Evolutionary conservation across 768 basidiomycete genomes (phyloP), one percentile per base, ranked within the genome.

Genomic region (Amanita pseudoporphyria): DNA sequence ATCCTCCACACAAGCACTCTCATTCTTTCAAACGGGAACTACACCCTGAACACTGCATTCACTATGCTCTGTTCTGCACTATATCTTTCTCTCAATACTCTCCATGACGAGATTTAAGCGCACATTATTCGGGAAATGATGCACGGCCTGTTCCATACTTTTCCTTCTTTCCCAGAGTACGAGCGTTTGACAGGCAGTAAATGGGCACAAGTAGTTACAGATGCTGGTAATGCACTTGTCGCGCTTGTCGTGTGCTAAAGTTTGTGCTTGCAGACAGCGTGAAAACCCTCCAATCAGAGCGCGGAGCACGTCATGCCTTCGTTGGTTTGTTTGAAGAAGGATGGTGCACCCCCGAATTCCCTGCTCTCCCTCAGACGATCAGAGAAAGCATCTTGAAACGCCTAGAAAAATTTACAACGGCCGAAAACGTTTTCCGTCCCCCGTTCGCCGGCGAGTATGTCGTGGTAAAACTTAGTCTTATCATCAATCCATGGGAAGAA

Each of bases 1-100:
- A 95, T 86, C 67, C 81, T 98, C 40, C 98, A 98, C 60, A 89
- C 92, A 4, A 95, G 95, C 37, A 95, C 92, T 3, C 84, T 98
- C 39, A 73, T 84, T 24, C 95, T 98, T 63, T 92, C 89, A 3
- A 87, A 97, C 58, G 75, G 95, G 10, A 82, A 88, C 1, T 96
- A 91, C 66, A 94, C 97, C 68, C 81, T 98, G 56, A 76, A 82
- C 38, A 97, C 93, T 13, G 87, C 88, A 0, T 91, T 98, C 62
- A 79, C 87, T 53, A 90, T 98, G 58, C 79, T 92, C 63, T 81
- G 84, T 33, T 81, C 89, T 1, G 82, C 94, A 1, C 69, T 73
- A 9, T 97, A 93, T 64, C 84, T 98, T 37, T 71, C 75, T 28
- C 71, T 98, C 35, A 62, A 81, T 13, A 69, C 82, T 0, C 78